Evolutionary conservation across 345 rosid genomes (phyloP), one percentile per base, ranked within the genome.

Genomic region (Hibiscus tridactylites): DNA sequence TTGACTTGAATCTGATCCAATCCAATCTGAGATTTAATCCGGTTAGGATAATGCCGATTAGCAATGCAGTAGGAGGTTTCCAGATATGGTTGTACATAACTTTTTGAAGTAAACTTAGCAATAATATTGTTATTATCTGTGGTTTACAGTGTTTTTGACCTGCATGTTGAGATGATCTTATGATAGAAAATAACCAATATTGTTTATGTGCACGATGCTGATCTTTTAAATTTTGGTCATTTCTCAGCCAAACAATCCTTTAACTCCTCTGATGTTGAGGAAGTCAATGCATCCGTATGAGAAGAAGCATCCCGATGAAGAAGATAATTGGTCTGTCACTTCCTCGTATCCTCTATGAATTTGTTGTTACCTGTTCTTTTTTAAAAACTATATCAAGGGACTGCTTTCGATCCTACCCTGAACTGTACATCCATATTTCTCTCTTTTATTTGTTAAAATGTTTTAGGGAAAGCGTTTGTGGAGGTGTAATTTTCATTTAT

Each of bases 321-420:
- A 90, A 47, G 99, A 96, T 82, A 85, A 59, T 79, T 84, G 87
- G 81, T 92, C 98, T 21, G 73, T 91, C 2, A 77, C 91, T 73
- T 96, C 99, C 80, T 91, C 97, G 93, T 96, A 96, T 90, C 94
- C 96, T 92, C 29, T 65, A 26, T 42, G 28, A 47, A 19, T 3
- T 1, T 71, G 35, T 59, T 47, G 19, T 31, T 29, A 9, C 28
- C 12, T 29, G 7, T 44, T 16, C 21, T 50, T 7, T 15, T 63
- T 12, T 5, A 24, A 24, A 65, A 2, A 65, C 29, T 66, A 26
- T 26, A 50, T 66, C 16, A 4, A 26, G 35, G 50, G 46, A 13
- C 46, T 31, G 47, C 47, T 44, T 44, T 44, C 47, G 47, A 10
- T 52, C 50, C 62, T 21, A 35, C 17, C 35, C 35, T 8, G 2